Evolutionary conservation across 371 early-diverging fungal genomes (phyloP), one percentile per base, ranked within the genome.

Genomic region (Mortierella sp.): DNA sequence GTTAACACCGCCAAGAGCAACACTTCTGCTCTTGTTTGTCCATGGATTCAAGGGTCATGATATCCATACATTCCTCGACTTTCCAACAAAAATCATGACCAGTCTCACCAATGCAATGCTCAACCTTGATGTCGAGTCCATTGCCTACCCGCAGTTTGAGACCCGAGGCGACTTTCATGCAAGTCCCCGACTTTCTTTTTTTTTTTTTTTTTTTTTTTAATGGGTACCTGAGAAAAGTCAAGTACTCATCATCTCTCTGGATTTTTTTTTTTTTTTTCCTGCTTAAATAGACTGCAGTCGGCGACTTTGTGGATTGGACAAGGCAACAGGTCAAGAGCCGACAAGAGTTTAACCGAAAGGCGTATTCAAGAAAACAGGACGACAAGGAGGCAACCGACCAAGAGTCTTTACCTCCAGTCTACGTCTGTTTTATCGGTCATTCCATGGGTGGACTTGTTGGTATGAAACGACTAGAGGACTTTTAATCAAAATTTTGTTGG

Each of bases 391-490:
- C 7, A 29, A 52, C 62, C 7, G 21, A 55, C 23, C 47, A 68
- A 1, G 26, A 53, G 16, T 53, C 53, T 29, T 63, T 70, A 44
- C 80, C 80, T 4, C 81, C 70, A 1, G 85, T 85, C 48, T 83
- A 73, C 51, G 80, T 73, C 0, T 70, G 70, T 53, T 69, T 73
- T 51, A 37, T 79, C 12, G 90, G 89, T 0, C 90, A 90, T 62
- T 88, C 88, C 1, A 88, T 90, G 88, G 90, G 90, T 53, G 90
- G 90, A 29, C 80, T 90, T 65, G 88, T 90, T 4, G 84, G 90
- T 89, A 87, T 81, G 82, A 9, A 26, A 37, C 37, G 9, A 37
- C 37, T 37, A 9, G 37, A 37, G 37, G n/a, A n/a, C n/a, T n/a
- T n/a, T n/a, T 7, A 14, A 0, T 19, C 11, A 44, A 29, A 21